Percentiles rank a stretch among this genome's conserved stretches.
Evolutionary conservation across 2,329 filamentous ascomycete species (phyloP).

Genomic region (Amauroascus verrucosus): DNA sequence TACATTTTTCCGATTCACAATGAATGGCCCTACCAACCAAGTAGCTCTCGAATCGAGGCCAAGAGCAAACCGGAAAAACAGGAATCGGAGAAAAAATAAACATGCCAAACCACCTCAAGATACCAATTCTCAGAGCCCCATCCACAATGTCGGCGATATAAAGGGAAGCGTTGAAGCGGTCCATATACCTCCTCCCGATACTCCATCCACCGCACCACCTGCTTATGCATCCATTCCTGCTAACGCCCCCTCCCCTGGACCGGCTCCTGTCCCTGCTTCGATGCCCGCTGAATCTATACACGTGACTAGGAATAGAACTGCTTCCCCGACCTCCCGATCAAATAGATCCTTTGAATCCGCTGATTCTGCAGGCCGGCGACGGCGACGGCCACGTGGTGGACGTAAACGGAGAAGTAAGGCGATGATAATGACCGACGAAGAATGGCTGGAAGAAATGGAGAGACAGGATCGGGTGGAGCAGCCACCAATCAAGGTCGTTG

Average conservation of each 20-base stretch:
- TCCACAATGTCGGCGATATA: neutral
- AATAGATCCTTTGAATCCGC: neutral
- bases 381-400: neutral
- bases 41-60: neutral
- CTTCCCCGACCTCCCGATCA: slow-evolving; percentile 1
- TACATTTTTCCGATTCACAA: neutral
- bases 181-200: neutral
- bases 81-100: slow-evolving; percentile 2
- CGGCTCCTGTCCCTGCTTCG: neutral
- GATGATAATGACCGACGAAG: neutral
- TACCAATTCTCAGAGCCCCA: neutral
- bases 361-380: neutral
- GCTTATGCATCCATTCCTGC: slow-evolving; percentile 6
- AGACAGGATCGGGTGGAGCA: neutral
- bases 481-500: neutral
- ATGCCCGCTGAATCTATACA: neutral
- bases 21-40: neutral
- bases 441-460: neutral
- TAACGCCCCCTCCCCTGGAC: neutral
- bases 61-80: neutral
- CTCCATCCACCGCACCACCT: slow-evolving; percentile 5
- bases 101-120: neutral
- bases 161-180: neutral
- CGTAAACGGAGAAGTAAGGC: slow-evolving; percentile 2
- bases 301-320: neutral